Base-by-base conservation (phyloP, 2,329 filamentous ascomycete species). In the Ophiostoma himal-ulmi region DNA sequence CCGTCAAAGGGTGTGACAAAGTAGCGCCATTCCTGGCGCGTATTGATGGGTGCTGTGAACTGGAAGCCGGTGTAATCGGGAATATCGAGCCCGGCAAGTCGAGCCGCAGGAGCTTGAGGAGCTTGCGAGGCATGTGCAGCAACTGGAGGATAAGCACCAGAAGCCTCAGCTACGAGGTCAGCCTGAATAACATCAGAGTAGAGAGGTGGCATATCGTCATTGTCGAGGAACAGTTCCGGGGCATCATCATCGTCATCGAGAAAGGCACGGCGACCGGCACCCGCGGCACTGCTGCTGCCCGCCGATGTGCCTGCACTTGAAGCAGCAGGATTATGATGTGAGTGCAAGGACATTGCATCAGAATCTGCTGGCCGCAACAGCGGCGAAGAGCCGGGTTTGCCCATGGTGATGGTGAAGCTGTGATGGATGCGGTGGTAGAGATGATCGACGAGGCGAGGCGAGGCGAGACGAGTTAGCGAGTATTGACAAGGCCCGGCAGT, bases 121-220 rank as follows among this genome's bases (percentile, higher is more conserved):
- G 11, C 52, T 4, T 57, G n/a, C n/a, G 52, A 22, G n/a, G 52
- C 80, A 34, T 75, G 78, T 67, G 75, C 77, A 57, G 72, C 70
- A 39, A 81, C 79, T 36, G 75, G 76, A 0, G 72, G 68, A 77
- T 52, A 14, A 10, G 44, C 67, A n/a, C 17, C 67, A 3, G 44
- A 34, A 30, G 57, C 14, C 37, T 67, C 37, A 13, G 36, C 65
- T 4, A 13, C 48, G 17, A n/a, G 22, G 37, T 67, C 76, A 73
- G 67, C 75, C 71, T 73, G 71, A 6, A 76, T 71, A 17, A 78
- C 75, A 54, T 82, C 80, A 64, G 82, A 79, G 71, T 84, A 84
- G 36, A 82, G 79, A 0, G 83, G 83, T 10, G 82, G 83, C 2
- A 83, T 78, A 17, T 73, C 72, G 71, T 83, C 82, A 70, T 81